A percentile compares a stretch with the other conserved stretches of the same genome.
phyloP scores from a whole-genome alignment of 331 rosid species.

The Malus hybrid region DNA sequence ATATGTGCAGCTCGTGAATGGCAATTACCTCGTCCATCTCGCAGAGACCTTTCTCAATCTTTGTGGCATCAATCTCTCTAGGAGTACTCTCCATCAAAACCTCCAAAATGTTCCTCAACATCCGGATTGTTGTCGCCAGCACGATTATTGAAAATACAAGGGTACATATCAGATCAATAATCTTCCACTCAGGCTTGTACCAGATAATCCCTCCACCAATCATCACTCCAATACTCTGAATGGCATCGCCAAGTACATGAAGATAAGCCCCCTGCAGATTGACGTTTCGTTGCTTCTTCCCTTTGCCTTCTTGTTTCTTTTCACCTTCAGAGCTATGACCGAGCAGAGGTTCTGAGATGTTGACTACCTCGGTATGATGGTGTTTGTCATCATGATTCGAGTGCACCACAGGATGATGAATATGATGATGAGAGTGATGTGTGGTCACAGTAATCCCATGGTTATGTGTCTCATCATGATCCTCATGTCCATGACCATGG shows the following conservation, averaged over 20 bases:
- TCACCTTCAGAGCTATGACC: constrained; percentile 16
- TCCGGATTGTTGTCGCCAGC: constrained; percentile 42
- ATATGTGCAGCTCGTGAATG: constrained; percentile 54
- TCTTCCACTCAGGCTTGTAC: constrained; percentile 48
- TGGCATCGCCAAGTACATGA: constrained; percentile 51
- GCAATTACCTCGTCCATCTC: constrained; percentile 59
- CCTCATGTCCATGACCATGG: constrained; percentile 16
- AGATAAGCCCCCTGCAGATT: constrained; percentile 58
- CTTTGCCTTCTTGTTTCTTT: not conserved
- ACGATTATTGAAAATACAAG: constrained; percentile 43
- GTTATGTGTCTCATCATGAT: constrained; percentile 6
- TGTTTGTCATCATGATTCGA: constrained; percentile 6
- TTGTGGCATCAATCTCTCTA: constrained; percentile 51
- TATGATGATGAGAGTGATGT: constrained; percentile 14
- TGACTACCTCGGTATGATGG: not conserved
- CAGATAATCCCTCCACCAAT: constrained; percentile 58
- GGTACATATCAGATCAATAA: constrained; percentile 51
- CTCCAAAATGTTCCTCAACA: constrained; percentile 50
- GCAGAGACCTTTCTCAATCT: constrained; percentile 53
- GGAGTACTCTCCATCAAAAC: constrained; percentile 68
- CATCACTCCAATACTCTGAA: constrained; percentile 59
- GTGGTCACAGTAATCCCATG: constrained; percentile 32
- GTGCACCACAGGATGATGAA: constrained; percentile 1
- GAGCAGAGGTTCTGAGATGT: constrained; percentile 28
- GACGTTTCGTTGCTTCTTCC: constrained; percentile 28